A percentile compares a stretch with the other conserved stretches of the same genome.
phyloP scores from a whole-genome alignment of 306 rosid genomes.

The Castanea mollissima region DNA sequence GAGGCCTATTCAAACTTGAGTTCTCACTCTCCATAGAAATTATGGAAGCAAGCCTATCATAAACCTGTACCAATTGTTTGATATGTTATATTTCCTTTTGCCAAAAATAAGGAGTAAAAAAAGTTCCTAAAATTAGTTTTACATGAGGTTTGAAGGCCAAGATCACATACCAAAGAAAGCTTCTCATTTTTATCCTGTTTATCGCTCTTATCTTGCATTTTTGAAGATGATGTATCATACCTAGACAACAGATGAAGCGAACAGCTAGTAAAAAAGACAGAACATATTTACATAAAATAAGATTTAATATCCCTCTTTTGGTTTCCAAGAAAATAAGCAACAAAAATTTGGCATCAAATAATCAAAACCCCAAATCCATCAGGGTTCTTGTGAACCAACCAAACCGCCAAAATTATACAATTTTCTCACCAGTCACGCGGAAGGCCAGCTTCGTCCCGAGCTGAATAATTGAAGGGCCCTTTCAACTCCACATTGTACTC shows the following conservation, averaged over 20 bases:
- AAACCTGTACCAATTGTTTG: constrained; percentile 45
- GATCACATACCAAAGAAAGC: constrained; percentile 55
- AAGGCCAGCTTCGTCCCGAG: constrained; percentile 90
- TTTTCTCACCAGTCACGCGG: constrained; percentile 86
- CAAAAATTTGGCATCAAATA: not conserved
- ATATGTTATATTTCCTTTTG: not conserved
- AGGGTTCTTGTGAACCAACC: not conserved
- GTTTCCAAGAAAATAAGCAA: not conserved
- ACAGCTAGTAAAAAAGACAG: constrained; percentile 3
- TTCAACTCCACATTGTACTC: constrained; percentile 77
- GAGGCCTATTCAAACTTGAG: constrained; percentile 47
- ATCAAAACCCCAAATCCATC: not conserved
- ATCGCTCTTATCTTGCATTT: constrained; percentile 33
- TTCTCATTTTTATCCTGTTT: constrained; percentile 35
- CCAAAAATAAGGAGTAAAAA: constrained; percentile 1
- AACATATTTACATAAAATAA: not conserved
- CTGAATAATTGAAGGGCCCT: constrained; percentile 88
- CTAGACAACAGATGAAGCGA: constrained; percentile 35
- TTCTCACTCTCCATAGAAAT: constrained; percentile 86
- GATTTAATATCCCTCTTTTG: not conserved
- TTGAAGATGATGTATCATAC: constrained; percentile 54
- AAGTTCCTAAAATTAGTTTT: not conserved
- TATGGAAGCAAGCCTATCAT: constrained; percentile 69
- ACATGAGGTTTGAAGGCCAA: not conserved
- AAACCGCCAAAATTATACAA: not conserved